Base-by-base conservation (phyloP, 805 yeast species). In the Clavispora carvajalis region DNA sequence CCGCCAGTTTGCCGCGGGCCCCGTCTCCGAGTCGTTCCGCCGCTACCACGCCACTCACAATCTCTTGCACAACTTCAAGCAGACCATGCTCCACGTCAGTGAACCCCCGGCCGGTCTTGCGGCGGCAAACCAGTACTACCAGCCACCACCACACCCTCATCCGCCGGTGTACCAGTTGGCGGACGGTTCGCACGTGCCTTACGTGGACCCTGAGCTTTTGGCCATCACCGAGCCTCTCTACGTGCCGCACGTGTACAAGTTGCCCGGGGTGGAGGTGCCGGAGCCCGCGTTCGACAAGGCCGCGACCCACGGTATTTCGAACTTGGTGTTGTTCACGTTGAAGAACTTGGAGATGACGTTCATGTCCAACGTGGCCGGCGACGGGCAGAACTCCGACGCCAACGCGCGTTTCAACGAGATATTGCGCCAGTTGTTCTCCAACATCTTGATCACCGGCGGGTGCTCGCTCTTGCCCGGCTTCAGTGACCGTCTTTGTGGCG, bases 171-270 rank as follows among this genome's bases (percentile, higher is more conserved):
- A 69, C 59, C 84, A 82, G 57, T 68, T 83, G 43, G 85, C 87
- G 9, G 72, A 73, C 46, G 80, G 80, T 3, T 55, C 63, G 35
- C 67, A 68, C 41, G 50, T 77, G 25, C 28, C 52, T 3, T 52
- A 53, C 23, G 13, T 36, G n/a, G 49, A 38, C 33, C 36, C 69
- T 29, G 84, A 82, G 40, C 74, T 82, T 45, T 62, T 69, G 40
- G 59, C 72, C 29, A 61, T 82, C 36, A 64, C 82, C 7, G 95
- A 87, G 61, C 80, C 87, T 6, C 58, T 87, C 38, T 85, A 86
- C 65, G 76, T 77, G 41, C 95, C 95, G 2, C 62, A 69, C 17
- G 62, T 65, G 22, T 73, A 71, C 49, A 69, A 73, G 15, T 55
- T 79, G 22, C 76, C 78, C 37, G 53, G 51, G 2, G 41, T 54